Base-by-base conservation (phyloP, 805 yeast genomes). In the Yarrowia yakushimensis region DNA sequence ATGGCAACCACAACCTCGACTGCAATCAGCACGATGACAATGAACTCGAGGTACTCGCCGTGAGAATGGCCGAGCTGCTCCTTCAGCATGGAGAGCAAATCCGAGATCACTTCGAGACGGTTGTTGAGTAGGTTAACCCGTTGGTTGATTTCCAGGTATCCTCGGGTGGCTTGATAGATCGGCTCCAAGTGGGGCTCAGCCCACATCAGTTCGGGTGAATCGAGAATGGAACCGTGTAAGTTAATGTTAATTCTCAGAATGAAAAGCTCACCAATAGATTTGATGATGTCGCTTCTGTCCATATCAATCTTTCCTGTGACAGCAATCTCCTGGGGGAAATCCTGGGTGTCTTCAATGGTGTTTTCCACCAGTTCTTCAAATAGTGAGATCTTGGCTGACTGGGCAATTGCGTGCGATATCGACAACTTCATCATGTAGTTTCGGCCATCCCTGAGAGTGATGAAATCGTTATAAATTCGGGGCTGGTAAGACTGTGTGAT, bases 191-290 rank as follows among this genome's bases (percentile, higher is more conserved):
- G 97, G 1, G 99, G 99, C 73, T 94, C 98, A 0, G 97, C 85
- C 99, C 99, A 94, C 97, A 94, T 91, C 64, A 94, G 82, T 73
- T 94, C 99, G 1, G 99, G 99, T 1, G 97, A 89, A 73, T 94
- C 99, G 65, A 94, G 78, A 27, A 94, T 96, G 17, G 79, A 76
- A 18, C 81, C 81, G 59, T 77, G 81, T 63, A 77, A 66, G 63
- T 77, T 77, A 66, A 77, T 74, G 63, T 76, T 67, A 64, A 78
- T 78, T 20, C 81, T 71, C 67, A 94, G 77, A 64, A 94, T 94
- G 73, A 94, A 94, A 65, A 94, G 80, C 74, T 94, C 98, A 12
- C 99, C 99, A 63, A 94, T 94, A 64, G 94, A 87, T 76, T 91
- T 94, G 98, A 94, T 94, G 63, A 94, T 94, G 68, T 92, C 97